These are phyloP conservation scores for Epichloe gansuensis DNA, from an alignment of 2,329 filamentous ascomycete species.

Conservation along the genomic window DNA sequence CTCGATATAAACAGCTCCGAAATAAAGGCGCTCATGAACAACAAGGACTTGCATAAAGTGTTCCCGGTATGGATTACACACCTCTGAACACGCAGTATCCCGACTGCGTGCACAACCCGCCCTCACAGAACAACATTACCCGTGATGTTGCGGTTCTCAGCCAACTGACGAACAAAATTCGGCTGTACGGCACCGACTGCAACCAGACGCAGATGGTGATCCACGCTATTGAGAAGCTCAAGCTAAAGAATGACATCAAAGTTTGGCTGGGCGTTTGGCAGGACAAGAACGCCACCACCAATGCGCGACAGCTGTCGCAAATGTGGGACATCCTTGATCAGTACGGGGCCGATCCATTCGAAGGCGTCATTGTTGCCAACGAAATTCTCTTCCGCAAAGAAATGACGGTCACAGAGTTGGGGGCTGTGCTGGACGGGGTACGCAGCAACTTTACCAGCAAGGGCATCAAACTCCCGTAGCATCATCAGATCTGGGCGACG, in stretches of 20 bases:
- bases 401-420: constrained; percentile 53
- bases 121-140: constrained; percentile 90
- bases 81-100: constrained; percentile 86
- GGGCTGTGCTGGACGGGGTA: constrained; percentile 52
- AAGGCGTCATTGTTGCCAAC: constrained; percentile 72
- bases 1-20: constrained; percentile 62
- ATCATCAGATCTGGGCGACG: constrained; percentile 79
- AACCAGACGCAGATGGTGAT: constrained; percentile 94
- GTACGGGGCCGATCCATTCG: constrained; percentile 58
- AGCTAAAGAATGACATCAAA: constrained; percentile 62
- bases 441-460: constrained; percentile 58
- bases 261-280: constrained; percentile 95
- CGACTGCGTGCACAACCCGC: constrained; percentile 61
- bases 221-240: constrained; percentile 63
- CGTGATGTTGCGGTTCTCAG: constrained; percentile 82
- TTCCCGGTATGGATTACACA: constrained; percentile 92
- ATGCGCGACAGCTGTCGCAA: constrained; percentile 65
- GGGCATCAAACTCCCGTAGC: constrained; percentile 61
- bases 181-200: constrained; percentile 91
- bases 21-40: constrained; percentile 73
- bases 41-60: constrained; percentile 73
- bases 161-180: constrained; percentile 76
- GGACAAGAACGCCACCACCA: constrained; percentile 72
- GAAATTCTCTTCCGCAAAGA: constrained; percentile 68
- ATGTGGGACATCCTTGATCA: constrained; percentile 74